Evolutionary conservation across 192 early-diverging fungal species (phyloP).

Genomic region (Chytriomyces confervae): DNA sequence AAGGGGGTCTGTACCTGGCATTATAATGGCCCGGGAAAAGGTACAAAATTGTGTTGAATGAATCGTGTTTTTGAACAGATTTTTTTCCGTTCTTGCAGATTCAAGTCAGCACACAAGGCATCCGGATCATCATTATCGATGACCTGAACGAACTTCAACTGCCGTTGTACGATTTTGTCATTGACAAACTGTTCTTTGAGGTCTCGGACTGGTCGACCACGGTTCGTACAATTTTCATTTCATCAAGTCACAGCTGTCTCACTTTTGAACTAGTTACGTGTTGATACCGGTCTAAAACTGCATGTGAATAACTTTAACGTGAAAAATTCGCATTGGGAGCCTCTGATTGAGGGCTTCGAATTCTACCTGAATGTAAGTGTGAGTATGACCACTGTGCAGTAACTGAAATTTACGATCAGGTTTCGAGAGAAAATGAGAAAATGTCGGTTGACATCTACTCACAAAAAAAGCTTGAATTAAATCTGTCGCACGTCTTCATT

Average conservation of each 20-base stretch:
- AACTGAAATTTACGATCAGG: conserved; percentile 16
- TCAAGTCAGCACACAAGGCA: conserved; percentile 66
- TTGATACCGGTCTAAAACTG: conserved; percentile 72
- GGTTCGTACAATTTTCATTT: conserved; percentile 42
- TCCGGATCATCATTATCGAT: conserved; percentile 86
- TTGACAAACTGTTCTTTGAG: conserved; percentile 81
- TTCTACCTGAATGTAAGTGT: conserved; percentile 54
- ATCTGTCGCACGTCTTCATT: conserved; percentile 79
- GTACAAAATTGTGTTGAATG: conserved; percentile 34
- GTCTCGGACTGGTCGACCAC: conserved; percentile 82
- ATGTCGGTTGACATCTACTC: conserved; percentile 70
- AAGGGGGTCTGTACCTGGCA: not conserved
- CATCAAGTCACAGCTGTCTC: not conserved
- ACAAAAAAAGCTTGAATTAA: conserved; percentile 78
- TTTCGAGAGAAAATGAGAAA: conserved; percentile 39
- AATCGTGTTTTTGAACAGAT: conserved; percentile 9
- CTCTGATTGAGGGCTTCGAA: conserved; percentile 90
- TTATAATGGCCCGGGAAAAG: conserved; percentile 61
- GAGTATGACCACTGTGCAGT: not conserved
- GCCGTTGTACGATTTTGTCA: conserved; percentile 84
- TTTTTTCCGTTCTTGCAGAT: not conserved
- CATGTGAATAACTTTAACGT: conserved; percentile 95
- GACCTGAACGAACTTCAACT: conserved; percentile 87
- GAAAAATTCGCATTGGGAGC: conserved; percentile 99
- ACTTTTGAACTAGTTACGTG: conserved; percentile 38